Evolutionary conservation across 176 grass and related monocot species (phyloP).

Genomic region (Elaeis guineensis): DNA sequence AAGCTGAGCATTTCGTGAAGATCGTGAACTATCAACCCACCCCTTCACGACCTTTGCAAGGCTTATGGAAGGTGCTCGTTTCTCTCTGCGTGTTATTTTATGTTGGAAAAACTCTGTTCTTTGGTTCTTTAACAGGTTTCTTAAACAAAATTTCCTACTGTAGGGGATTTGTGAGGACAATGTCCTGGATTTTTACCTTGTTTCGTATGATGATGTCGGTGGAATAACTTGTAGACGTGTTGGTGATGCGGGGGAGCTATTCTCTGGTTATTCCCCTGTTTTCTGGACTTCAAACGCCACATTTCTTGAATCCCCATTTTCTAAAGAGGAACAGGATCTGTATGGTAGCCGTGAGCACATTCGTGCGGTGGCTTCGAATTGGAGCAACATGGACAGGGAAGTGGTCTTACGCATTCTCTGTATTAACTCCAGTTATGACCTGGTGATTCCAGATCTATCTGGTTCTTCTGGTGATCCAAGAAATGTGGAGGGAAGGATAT

Average conservation of each 20-base stretch:
- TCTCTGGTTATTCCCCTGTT: constrained; percentile 58
- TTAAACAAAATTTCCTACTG: constrained; percentile 16
- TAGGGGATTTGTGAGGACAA: constrained; percentile 78
- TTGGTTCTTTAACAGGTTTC: too few species aligned
- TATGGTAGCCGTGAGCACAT: constrained; percentile 53
- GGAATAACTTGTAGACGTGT: constrained; percentile 78
- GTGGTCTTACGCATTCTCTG: constrained; percentile 56
- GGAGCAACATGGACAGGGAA: constrained; percentile 1
- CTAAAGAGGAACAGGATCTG: constrained; percentile 53
- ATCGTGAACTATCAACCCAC: constrained; percentile 20
- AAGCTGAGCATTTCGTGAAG: constrained; percentile 28
- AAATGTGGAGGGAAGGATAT: constrained; percentile 76
- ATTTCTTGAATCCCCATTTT: constrained; percentile 79
- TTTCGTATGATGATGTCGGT: constrained; percentile 78
- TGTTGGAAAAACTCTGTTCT: not conserved
- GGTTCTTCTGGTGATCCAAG: constrained; percentile 35
- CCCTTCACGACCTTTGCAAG: constrained; percentile 14
- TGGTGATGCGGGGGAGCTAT: constrained; percentile 37
- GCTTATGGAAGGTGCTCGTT: constrained; percentile 34
- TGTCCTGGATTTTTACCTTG: constrained; percentile 78
- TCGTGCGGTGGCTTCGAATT: constrained; percentile 9
- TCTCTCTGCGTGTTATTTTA: not conserved
- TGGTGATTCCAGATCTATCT: constrained; percentile 44
- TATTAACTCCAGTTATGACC: constrained; percentile 71
- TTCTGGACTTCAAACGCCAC: constrained; percentile 79